Evolutionary conservation across 495 filamentous ascomycete genomes (phyloP).

Genomic region (Aspergillus sclerotioniger): DNA sequence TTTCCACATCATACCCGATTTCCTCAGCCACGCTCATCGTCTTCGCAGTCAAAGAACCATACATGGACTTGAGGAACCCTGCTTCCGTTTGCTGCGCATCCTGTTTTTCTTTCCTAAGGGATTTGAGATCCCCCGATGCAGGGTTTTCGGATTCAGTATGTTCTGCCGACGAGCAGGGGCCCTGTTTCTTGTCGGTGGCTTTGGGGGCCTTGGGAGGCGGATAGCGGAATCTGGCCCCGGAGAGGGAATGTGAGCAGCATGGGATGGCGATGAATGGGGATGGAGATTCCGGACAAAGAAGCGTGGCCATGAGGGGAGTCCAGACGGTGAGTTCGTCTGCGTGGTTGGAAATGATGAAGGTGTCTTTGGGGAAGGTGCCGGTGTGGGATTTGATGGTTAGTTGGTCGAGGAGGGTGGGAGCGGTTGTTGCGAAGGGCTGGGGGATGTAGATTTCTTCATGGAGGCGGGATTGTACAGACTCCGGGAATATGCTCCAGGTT

Average conservation of each 20-base stretch:
- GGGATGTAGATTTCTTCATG: constrained; percentile 77
- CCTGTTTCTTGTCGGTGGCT: not conserved
- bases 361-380: constrained; percentile 69
- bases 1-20: constrained; percentile 74
- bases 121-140: constrained; percentile 42
- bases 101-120: constrained; percentile 36
- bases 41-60: constrained; percentile 73
- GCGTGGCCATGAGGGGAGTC: constrained; percentile 84
- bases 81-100: constrained; percentile 31
- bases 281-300: constrained; percentile 54
- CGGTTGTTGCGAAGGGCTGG: constrained; percentile 39
- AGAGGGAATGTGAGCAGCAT: constrained; percentile 88
- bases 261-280: constrained; percentile 85
- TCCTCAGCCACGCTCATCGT: constrained; percentile 62
- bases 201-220: constrained; percentile 43
- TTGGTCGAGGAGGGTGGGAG: constrained; percentile 8
- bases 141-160: constrained; percentile 15
- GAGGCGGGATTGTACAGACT: constrained; percentile 52
- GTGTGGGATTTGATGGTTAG: constrained; percentile 52
- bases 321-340: constrained; percentile 93
- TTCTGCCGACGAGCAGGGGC: no score
- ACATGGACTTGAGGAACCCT: constrained; percentile 53
- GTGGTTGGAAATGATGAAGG: constrained; percentile 95
- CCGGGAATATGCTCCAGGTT: constrained; percentile 73
- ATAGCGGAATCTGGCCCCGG: constrained; percentile 69